phyloP scores from a whole-genome alignment of 177 flowering plant species.

The Vitis hybrid region DNA sequence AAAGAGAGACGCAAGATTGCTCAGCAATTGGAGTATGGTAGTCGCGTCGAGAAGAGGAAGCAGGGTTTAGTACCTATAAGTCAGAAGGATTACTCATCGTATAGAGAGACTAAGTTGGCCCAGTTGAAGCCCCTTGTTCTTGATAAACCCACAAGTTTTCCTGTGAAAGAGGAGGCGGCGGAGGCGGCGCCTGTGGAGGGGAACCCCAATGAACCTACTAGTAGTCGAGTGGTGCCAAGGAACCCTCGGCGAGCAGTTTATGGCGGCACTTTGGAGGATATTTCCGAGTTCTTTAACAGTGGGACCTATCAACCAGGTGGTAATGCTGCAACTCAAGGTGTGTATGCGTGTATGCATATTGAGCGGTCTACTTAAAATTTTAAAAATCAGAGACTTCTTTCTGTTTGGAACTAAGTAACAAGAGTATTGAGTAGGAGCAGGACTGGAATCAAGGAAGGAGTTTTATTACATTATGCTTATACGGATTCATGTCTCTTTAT shows the following conservation, averaged over 20 bases:
- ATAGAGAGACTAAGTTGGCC: constrained; percentile 49
- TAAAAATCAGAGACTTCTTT: too few relatives aligned
- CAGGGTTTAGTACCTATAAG: constrained; percentile 30
- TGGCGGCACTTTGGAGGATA: constrained; percentile 62
- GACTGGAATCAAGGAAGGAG: too few relatives aligned
- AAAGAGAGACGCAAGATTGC: constrained; percentile 75
- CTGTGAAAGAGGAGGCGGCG: constrained; percentile 19
- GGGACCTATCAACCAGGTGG: constrained; percentile 54
- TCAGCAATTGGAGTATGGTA: constrained; percentile 57
- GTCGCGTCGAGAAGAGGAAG: constrained; percentile 51
- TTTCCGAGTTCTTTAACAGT: constrained; percentile 62
- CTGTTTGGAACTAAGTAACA: too few relatives aligned
- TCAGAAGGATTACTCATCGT: constrained; percentile 44
- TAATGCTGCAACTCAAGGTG: constrained; percentile 34
- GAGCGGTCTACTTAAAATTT: neutral
- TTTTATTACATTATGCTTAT: neutral
- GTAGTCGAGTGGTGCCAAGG: constrained; percentile 59
- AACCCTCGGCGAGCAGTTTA: constrained; percentile 79
- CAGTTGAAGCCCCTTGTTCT: constrained; percentile 65
- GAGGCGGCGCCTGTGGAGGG: constrained; percentile 13
- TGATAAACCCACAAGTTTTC: constrained; percentile 47
- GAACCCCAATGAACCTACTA: constrained; percentile 16
- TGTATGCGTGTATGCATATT: neutral
- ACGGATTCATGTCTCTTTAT: neutral
- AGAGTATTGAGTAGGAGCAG: too few relatives aligned